A percentile compares a stretch with the other conserved stretches of the same genome.
phyloP scores from a whole-genome alignment of 1,284 basidiomycete species.

The Farysia itapuensis region DNA sequence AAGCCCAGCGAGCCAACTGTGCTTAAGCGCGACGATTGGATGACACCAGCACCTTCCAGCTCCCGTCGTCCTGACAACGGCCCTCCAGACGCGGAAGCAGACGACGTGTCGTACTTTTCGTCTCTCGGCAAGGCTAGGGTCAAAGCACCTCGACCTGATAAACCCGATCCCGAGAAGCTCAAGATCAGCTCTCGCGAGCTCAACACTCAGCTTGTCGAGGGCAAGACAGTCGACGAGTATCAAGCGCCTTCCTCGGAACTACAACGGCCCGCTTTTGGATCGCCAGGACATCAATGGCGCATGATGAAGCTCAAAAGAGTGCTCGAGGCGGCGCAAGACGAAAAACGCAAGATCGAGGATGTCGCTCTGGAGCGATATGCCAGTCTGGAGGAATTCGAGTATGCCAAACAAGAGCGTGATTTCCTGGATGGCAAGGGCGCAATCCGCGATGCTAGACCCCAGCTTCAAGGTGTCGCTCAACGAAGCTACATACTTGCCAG shows the following conservation, averaged over 20 bases:
- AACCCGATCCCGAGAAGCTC: constrained; percentile 74
- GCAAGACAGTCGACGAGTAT: constrained; percentile 67
- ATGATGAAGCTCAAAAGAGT: constrained; percentile 93
- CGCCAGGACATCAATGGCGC: constrained; percentile 90
- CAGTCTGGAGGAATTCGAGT: constrained; percentile 75
- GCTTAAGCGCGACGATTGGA: constrained; percentile 81
- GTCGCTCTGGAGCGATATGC: constrained; percentile 72
- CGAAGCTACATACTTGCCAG: constrained; percentile 31
- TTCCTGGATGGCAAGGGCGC: constrained; percentile 68
- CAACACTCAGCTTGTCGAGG: constrained; percentile 73
- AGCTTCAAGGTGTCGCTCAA: constrained; percentile 17
- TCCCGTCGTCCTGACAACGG: neutral
- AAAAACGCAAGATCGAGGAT: constrained; percentile 71
- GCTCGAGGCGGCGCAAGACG: constrained; percentile 86
- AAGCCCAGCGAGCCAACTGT: constrained; percentile 62
- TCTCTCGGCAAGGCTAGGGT: constrained; percentile 72
- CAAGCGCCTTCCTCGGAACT: constrained; percentile 48
- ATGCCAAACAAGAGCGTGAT: constrained; percentile 80
- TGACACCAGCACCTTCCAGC: constrained; percentile 64
- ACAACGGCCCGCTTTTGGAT: constrained; percentile 64
- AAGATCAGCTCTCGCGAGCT: constrained; percentile 68
- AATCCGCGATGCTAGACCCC: constrained; percentile 60
- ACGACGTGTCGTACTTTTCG: constrained; percentile 67
- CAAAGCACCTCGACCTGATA: constrained; percentile 62
- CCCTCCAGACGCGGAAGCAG: constrained; percentile 59